Base-by-base conservation (phyloP, 2,329 filamentous ascomycete genomes). In the Keithomyces neogunnii region DNA sequence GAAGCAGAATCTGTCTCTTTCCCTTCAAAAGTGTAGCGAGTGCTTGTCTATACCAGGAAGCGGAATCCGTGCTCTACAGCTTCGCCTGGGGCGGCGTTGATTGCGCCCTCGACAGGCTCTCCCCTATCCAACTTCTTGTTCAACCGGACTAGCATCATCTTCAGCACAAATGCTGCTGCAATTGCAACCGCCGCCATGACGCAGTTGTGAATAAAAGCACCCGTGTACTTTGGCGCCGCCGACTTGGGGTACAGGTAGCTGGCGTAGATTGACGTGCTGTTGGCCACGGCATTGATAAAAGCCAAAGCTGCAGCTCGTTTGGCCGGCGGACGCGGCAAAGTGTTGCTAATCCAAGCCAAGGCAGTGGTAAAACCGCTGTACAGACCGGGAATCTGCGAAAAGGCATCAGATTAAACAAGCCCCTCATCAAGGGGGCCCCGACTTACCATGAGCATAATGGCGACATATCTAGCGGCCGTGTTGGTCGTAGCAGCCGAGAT, bases 331-430 rank as follows among this genome's bases (percentile, higher is more conserved):
- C 87, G 79, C 0, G 87, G 86, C 48, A 92, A 75, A 1, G 83
- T 85, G 62, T 86, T 88, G 45, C 78, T 82, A 56, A 91, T 89
- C 88, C 88, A 93, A 2, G 83, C 78, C 3, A 88, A 71, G 1
- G 76, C 75, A 1, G 88, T 83, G 1, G 86, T 85, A 61, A 83
- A 89, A 46, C 80, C 78, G 1, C 78, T 76, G 60, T 86, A 87
- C 3, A 85, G 70, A 0, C 81, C 78, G 0, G 80, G 74, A 2
- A 80, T 70, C 71, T 71, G 45, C 10, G 5, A 35, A 33, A 11
- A 26, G 9, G 11, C 26, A n/a, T 44, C 28, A 44, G 40, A 30
- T 26, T 10, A 10, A 35, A 40, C 38, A 13, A 26, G 19, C 19
- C 5, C 38, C 38, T 40, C 9, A 3, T 7, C 38, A 19, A 19